phyloP scores from a whole-genome alignment of 192 early-diverging fungal genomes.

The Gryganskiella cystojenkinii region DNA sequence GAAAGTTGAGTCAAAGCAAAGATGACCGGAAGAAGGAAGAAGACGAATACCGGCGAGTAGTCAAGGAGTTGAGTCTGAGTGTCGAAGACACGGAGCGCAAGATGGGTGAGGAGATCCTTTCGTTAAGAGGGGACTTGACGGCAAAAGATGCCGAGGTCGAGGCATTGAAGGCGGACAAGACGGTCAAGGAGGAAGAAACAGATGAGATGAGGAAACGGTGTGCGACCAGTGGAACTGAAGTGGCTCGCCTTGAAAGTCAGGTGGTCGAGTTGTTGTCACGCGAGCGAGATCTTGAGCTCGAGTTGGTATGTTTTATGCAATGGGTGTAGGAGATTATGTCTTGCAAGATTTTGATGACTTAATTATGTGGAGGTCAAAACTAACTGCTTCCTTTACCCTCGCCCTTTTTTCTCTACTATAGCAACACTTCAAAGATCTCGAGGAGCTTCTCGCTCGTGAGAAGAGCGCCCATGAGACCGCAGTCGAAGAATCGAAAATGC shows the following conservation, averaged over 20 bases:
- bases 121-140: not conserved
- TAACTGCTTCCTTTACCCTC: not conserved
- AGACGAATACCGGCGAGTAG: constrained; percentile 13
- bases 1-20: not conserved
- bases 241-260: constrained; percentile 1
- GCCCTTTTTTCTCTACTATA: constrained; percentile 12
- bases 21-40: constrained; percentile 9
- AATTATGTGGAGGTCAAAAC: not conserved
- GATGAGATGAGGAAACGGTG: not conserved
- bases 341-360: not conserved
- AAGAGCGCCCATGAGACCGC: constrained; percentile 21
- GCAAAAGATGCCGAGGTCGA: not conserved
- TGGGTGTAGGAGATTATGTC: not conserved
- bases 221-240: not conserved
- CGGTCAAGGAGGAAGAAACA: not conserved
- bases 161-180: not conserved
- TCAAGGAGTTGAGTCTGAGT: constrained; percentile 8
- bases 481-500: constrained; percentile 66
- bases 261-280: not conserved
- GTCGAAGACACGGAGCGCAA: constrained; percentile 27
- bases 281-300: constrained; percentile 13
- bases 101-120: constrained; percentile 43
- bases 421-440: constrained; percentile 49
- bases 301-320: constrained; percentile 22
- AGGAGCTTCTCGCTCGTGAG: constrained; percentile 46